Percentiles rank a stretch among this genome's conserved stretches.
Evolutionary conservation across 768 basidiomycete genomes (phyloP).

Genomic region (Gloeopeniophorella convolvens): DNA sequence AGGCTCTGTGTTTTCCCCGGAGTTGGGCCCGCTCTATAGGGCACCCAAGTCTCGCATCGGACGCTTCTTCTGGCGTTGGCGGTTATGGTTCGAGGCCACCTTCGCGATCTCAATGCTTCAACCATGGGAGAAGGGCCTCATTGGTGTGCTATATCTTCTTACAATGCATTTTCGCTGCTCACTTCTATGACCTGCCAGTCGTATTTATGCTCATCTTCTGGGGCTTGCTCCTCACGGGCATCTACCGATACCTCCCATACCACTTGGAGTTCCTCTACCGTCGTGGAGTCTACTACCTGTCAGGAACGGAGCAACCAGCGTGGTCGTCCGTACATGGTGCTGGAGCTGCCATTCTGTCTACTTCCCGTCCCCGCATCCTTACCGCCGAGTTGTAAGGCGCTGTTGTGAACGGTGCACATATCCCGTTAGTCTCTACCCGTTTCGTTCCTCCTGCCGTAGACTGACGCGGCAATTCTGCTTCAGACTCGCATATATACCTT

Average conservation of each 20-base stretch:
- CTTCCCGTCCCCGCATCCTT: not conserved
- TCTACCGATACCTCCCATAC: constrained; percentile 51
- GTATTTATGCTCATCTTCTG: constrained; percentile 32
- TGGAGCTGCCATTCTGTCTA: constrained; percentile 1
- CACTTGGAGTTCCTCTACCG: constrained; percentile 47
- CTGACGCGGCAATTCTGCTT: not conserved
- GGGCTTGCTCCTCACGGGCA: constrained; percentile 41
- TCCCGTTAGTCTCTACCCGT: not conserved
- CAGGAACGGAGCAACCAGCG: constrained; percentile 38
- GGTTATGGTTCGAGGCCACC: constrained; percentile 52
- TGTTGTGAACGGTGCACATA: not conserved
- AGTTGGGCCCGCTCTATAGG: constrained; percentile 23
- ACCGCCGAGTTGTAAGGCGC: constrained; percentile 6
- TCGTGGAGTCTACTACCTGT: constrained; percentile 57
- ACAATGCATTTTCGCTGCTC: not conserved
- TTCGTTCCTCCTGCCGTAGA: not conserved
- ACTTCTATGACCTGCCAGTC: not conserved
- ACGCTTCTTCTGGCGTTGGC: constrained; percentile 41
- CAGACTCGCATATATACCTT: too few relatives aligned
- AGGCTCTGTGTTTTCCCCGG: constrained; percentile 21
- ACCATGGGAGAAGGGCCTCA: constrained; percentile 60
- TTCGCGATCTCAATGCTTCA: constrained; percentile 56
- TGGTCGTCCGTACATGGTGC: constrained; percentile 3
- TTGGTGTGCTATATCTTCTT: constrained; percentile 38
- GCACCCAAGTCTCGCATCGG: constrained; percentile 23